phyloP scores from a whole-genome alignment of 495 filamentous ascomycete genomes.

The Xylaria cubensis region DNA sequence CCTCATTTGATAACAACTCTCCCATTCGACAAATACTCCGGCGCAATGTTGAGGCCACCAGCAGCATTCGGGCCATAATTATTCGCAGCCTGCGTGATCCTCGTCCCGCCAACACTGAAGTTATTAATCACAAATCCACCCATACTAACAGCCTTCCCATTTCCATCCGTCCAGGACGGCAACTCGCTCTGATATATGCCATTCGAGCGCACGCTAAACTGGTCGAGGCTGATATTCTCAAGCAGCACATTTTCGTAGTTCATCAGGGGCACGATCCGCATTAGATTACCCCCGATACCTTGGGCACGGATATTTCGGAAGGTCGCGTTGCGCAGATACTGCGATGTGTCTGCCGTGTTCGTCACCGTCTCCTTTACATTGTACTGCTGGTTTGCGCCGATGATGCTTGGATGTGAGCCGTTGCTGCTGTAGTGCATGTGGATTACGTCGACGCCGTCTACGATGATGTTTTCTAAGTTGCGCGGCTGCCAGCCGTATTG shows the following conservation, averaged over 20 bases:
- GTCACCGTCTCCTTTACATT: background rate
- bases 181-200: constrained; percentile 8
- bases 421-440: constrained; percentile 36
- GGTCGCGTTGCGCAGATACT: background rate
- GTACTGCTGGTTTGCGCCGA: constrained; percentile 13
- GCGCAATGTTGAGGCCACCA: constrained; percentile 5
- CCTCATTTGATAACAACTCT: background rate
- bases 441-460: constrained; percentile 39
- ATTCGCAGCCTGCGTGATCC: constrained; percentile 7
- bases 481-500: constrained; percentile 42
- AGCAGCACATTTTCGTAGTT: constrained; percentile 23
- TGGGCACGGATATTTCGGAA: constrained; percentile 19
- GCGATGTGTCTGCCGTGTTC: constrained; percentile 1
- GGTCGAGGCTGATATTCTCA: constrained; percentile 27
- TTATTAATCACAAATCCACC: constrained; percentile 1
- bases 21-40: background rate
- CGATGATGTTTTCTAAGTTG: constrained; percentile 32
- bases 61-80: constrained; percentile 2
- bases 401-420: constrained; percentile 20
- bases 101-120: background rate
- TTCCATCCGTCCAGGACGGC: background rate
- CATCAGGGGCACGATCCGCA: constrained; percentile 24
- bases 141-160: background rate
- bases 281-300: constrained; percentile 13
- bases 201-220: background rate